Evolutionary conservation across 352 stramenopile species (phyloP).

Genomic region (Pseudoperonospora humuli): DNA sequence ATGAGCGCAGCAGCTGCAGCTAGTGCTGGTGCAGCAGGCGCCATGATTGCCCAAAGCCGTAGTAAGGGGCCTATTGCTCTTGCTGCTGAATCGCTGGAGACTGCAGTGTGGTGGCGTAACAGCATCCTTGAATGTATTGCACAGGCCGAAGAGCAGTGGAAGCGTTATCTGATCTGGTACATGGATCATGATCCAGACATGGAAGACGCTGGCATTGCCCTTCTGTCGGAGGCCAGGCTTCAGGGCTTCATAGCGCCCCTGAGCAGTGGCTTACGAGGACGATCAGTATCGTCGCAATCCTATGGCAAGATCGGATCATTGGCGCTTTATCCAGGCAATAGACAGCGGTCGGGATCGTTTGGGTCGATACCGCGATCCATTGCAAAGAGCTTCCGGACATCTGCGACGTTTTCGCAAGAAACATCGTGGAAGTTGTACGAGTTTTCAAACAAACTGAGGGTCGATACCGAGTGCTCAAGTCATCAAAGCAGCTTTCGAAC

Average conservation of each 20-base stretch:
- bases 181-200: conserved; percentile 67
- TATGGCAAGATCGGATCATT: conserved; percentile 10
- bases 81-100: conserved; percentile 75
- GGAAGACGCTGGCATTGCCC: conserved; percentile 18
- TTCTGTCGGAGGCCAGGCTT: conserved; percentile 12
- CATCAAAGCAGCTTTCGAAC: conserved; percentile 33
- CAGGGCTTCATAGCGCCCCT: neutral
- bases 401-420: conserved; percentile 69
- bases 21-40: conserved; percentile 58
- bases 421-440: conserved; percentile 70
- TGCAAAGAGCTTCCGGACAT: conserved; percentile 68
- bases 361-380: conserved; percentile 70
- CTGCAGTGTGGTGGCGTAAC: conserved; percentile 78
- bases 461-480: conserved; percentile 51
- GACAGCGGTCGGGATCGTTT: conserved; percentile 50
- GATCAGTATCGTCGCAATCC: conserved; percentile 15
- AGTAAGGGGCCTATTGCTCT: conserved; percentile 68
- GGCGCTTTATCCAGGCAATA: conserved; percentile 9
- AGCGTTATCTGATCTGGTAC: conserved; percentile 81
- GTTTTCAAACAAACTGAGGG: conserved; percentile 61
- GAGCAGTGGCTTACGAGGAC: neutral
- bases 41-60: conserved; percentile 63
- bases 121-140: conserved; percentile 81
- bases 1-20: conserved; percentile 73
- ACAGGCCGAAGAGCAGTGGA: conserved; percentile 80